These are phyloP conservation scores for Nakaseomyces nivariensis DNA, from an alignment of 1,139 yeast genomes.

Conservation along the genomic window DNA sequence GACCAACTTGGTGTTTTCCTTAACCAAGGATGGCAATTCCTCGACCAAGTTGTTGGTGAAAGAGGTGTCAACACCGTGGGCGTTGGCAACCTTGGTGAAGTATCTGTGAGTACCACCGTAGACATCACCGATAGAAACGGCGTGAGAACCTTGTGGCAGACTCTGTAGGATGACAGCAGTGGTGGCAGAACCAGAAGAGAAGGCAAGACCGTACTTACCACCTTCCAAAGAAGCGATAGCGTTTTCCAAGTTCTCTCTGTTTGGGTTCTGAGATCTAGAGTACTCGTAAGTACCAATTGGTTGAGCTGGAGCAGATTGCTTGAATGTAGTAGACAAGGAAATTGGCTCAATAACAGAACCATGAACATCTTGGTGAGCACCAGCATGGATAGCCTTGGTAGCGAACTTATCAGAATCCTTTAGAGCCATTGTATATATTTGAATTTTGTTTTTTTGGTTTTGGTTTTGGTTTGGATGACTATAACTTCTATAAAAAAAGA, in stretches of 20 bases:
- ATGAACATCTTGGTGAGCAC: slow-evolving; percentile 65
- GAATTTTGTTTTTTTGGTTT: background rate
- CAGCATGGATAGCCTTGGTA: slow-evolving; percentile 78
- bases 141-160: slow-evolving; percentile 63
- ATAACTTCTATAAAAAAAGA: too few relatives aligned
- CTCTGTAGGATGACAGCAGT: slow-evolving; percentile 73
- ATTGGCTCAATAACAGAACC: slow-evolving; percentile 87
- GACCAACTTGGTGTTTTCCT: slow-evolving; percentile 58
- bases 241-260: slow-evolving; percentile 71
- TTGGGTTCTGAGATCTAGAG: slow-evolving; percentile 82
- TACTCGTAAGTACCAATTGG: slow-evolving; percentile 79
- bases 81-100: slow-evolving; percentile 75
- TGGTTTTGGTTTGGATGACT: background rate
- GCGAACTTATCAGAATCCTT: slow-evolving; percentile 41
- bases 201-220: slow-evolving; percentile 71
- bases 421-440: slow-evolving; percentile 15
- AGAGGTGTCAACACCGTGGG: slow-evolving; percentile 65
- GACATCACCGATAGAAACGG: slow-evolving; percentile 76
- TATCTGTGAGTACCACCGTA: slow-evolving; percentile 92
- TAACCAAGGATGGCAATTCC: slow-evolving; percentile 49
- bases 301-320: slow-evolving; percentile 65
- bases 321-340: slow-evolving; percentile 78
- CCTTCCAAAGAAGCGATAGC: slow-evolving; percentile 75
- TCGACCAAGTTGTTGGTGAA: slow-evolving; percentile 57
- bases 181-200: slow-evolving; percentile 79